Percentiles rank a stretch among this genome's conserved stretches.
Evolutionary conservation across 2,329 filamentous ascomycete genomes (phyloP).

Genomic region (Penicillium sp.): DNA sequence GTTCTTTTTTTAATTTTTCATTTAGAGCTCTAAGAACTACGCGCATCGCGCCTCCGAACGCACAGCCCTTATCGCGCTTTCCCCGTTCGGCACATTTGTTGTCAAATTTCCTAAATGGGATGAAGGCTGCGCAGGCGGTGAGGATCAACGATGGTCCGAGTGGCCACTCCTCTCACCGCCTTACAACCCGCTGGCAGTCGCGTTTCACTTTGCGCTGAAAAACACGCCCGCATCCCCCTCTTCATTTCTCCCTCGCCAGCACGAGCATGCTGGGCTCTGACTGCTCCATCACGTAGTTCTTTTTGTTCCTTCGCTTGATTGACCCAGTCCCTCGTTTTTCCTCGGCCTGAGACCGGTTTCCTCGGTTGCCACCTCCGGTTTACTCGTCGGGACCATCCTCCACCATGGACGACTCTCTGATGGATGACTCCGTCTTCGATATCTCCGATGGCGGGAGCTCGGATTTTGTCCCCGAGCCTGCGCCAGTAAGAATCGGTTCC

Average conservation of each 20-base stretch:
- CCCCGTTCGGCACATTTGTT: constrained; percentile 30
- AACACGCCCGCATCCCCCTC: constrained; percentile 16
- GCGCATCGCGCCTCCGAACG: not conserved
- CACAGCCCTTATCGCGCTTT: not conserved
- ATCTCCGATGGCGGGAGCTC: constrained; percentile 54
- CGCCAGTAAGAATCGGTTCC: constrained; percentile 43
- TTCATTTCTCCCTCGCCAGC: constrained; percentile 7
- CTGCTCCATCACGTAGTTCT: not conserved
- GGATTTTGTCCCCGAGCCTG: constrained; percentile 58
- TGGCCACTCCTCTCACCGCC: constrained; percentile 24
- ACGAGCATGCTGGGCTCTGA: constrained; percentile 13
- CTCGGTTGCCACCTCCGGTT: not conserved
- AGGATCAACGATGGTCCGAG: constrained; percentile 31
- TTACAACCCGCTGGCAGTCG: constrained; percentile 16
- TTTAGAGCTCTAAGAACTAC: too few species aligned
- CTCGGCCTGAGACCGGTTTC: constrained; percentile 3
- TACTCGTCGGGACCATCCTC: not conserved
- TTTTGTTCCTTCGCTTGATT: not conserved
- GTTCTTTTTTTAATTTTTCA: too few species aligned
- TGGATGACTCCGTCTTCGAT: constrained; percentile 62
- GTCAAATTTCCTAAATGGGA: constrained; percentile 31
- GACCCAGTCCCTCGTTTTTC: constrained; percentile 9
- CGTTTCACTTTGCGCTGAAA: constrained; percentile 28
- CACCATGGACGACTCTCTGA: constrained; percentile 47
- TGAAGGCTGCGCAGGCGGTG: constrained; percentile 12